These are phyloP conservation scores for Primulina eburnea DNA, from an alignment of 257 asterid genomes.

Conservation along the genomic window DNA sequence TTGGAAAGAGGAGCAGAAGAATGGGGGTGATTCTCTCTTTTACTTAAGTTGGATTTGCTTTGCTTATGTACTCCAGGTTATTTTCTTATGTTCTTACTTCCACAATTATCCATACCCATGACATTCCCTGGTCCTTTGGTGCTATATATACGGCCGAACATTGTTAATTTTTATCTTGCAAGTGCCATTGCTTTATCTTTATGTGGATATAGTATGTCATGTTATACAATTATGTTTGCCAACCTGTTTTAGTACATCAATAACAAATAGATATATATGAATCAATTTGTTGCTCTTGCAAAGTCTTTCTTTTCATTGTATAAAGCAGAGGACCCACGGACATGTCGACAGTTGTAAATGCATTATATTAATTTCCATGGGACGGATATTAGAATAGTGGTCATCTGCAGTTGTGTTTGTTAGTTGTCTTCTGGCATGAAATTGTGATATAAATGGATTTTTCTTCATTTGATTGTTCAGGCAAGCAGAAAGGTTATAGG, in stretches of 20 bases:
- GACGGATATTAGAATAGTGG: slow-evolving; percentile 20
- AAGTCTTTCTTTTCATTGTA: slow-evolving; percentile 10
- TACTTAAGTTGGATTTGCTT: background rate
- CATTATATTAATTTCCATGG: slow-evolving; percentile 5
- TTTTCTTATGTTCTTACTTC: slow-evolving; percentile 6
- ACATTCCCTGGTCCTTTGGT: background rate
- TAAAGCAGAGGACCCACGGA: background rate
- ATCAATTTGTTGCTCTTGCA: background rate
- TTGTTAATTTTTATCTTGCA: slow-evolving; percentile 9
- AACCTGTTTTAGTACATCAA: too few species aligned
- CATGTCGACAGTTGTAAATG: slow-evolving; percentile 3
- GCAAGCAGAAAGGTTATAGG: slow-evolving; percentile 91
- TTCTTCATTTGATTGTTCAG: slow-evolving; percentile 42
- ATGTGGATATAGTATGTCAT: too few species aligned
- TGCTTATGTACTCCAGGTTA: background rate
- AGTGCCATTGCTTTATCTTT: background rate
- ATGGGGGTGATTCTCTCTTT: background rate
- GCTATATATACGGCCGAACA: background rate
- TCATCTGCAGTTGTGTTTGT: slow-evolving; percentile 42
- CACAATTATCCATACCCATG: background rate
- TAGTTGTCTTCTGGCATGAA: slow-evolving; percentile 28
- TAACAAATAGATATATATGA: too few species aligned
- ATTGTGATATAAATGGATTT: slow-evolving; percentile 8
- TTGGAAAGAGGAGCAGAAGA: background rate
- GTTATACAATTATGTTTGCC: too few species aligned